Evolutionary conservation across 2,329 filamentous ascomycete genomes (phyloP), one percentile per base, ranked within the genome.

Genomic region (Cucurbitaria berberidis): DNA sequence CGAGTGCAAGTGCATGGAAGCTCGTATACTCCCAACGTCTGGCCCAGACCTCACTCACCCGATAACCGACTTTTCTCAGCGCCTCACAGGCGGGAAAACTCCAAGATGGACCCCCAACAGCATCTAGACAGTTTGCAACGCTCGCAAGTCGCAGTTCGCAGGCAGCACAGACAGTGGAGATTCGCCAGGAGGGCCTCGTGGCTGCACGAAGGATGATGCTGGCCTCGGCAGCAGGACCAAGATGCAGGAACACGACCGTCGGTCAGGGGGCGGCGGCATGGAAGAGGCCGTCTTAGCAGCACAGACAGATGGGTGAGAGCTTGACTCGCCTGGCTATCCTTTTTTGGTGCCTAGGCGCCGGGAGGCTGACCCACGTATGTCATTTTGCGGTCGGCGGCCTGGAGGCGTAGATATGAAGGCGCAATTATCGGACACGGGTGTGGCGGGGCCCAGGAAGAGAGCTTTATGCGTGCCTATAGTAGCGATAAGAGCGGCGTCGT

Each of bases 301-400:
- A 22, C 22, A 13, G 36, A 22, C 22, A 13, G 36, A 46, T 34
- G 30, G 22, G 45, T 48, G 45, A 39, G 45, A 48, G 16, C 22
- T 26, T 4, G n/a, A 22, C 40, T 53, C 50, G 50, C 50, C 48
- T 45, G 34, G 24, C 18, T 30, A n/a, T 13, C 50, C 46, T 13
- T 21, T 43, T 54, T 49, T 34, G 36, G 51, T 1, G 19, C 11
- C 29, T 29, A 22, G 46, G 51, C 45, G 45, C 51, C 51, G 42
- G 21, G 41, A n/a, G 34, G 34, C 51, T 54, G 51, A 46, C 48
- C 27, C 41, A 27, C 41, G 27, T 21, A 35, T 54, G 45, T 51
- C 50, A 36, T 36, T 49, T 45, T 45, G 45, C 41, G 34, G 40
- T 30, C n/a, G 22, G 32, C 19, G 29, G 49, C 24, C 34, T 32